Evolutionary conservation across 2,329 filamentous ascomycete genomes (phyloP), one percentile per base, ranked within the genome.

Genomic region (Gremmenia infestans): DNA sequence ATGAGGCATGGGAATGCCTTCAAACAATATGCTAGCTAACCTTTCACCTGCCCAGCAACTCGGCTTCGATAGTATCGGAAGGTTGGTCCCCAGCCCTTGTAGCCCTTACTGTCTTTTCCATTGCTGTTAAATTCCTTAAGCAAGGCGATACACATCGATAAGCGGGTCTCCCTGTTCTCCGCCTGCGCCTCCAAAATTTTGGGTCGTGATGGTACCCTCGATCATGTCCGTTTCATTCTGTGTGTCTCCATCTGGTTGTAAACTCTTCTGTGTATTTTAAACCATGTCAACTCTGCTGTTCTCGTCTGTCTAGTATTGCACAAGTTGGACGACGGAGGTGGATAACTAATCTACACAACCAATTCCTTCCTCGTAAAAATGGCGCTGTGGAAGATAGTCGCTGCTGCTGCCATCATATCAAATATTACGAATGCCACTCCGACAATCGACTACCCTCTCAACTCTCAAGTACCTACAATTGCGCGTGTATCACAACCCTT

Each of bases 401-500:
- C 47, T 28, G 51, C 52, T 51, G 50, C 53, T 57, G 54, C 59
- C 39, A 57, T 64, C 47, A 56, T 60, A 43, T 52, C 60, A 64
- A 57, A 40, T 36, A 23, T 64, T 40, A 47, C 55, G 17, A 48
- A 58, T 61, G 74, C 73, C 48, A 66, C 66, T 56, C 70, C 73
- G 60, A 66, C 61, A 55, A 67, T 76, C 49, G 76, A 76, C 48
- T 93, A 92, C 64, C 91, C 91, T 0, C 78, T 96, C 71, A 95
- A 94, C 72, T 85, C 89, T 2, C 91, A 96, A 71, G 80, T 95
- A 1, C 91, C 91, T 35, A 86, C 87, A 3, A 86, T 92, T 52
- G 91, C 89, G 19, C 81, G 88, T 61, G 76, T 88, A 57, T 81
- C 80, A 42, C 68, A 86, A 64, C 76, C 78, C 2, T 94, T 90